These are phyloP conservation scores for Pilobolus umbonatus DNA, from an alignment of 192 early-diverging fungal species.

Conservation along the genomic window DNA sequence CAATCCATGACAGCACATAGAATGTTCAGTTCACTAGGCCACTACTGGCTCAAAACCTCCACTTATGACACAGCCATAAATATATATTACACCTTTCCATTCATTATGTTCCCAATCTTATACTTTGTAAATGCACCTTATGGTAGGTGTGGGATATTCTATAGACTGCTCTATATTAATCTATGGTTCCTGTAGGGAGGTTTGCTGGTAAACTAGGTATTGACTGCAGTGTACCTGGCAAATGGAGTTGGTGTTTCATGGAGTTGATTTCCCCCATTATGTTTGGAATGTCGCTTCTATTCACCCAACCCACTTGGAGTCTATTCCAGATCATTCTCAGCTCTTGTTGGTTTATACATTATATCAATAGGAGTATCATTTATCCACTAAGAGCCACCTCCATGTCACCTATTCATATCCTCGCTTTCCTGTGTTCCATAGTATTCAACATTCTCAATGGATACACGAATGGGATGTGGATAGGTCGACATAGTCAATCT, in stretches of 20 bases:
- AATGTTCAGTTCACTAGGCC: too few species aligned
- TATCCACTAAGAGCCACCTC: conserved; percentile 24
- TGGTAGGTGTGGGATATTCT: conserved; percentile 13
- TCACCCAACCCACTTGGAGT: neutral
- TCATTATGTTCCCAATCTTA: conserved; percentile 6
- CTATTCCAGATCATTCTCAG: conserved; percentile 19
- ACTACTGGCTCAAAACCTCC: neutral
- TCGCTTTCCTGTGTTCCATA: conserved; percentile 4
- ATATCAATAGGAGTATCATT: conserved; percentile 30
- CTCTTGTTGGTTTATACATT: conserved; percentile 31
- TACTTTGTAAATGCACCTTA: conserved; percentile 26
- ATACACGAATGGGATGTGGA: conserved; percentile 32
- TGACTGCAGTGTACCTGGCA: conserved; percentile 22
- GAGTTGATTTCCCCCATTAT: conserved; percentile 29
- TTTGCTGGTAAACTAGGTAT: conserved; percentile 9
- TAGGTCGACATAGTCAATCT: conserved; percentile 16
- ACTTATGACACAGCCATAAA: conserved; percentile 8
- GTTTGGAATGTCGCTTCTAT: conserved; percentile 6
- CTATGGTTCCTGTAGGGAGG: conserved; percentile 4
- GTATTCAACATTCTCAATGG: conserved; percentile 35
- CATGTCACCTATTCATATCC: conserved; percentile 27
- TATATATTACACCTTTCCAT: conserved; percentile 18
- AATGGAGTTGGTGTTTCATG: conserved; percentile 35
- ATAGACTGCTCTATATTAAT: neutral
- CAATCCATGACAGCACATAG: too few species aligned